phyloP scores from a whole-genome alignment of 1,284 basidiomycete species.

The Irpex sp. region DNA sequence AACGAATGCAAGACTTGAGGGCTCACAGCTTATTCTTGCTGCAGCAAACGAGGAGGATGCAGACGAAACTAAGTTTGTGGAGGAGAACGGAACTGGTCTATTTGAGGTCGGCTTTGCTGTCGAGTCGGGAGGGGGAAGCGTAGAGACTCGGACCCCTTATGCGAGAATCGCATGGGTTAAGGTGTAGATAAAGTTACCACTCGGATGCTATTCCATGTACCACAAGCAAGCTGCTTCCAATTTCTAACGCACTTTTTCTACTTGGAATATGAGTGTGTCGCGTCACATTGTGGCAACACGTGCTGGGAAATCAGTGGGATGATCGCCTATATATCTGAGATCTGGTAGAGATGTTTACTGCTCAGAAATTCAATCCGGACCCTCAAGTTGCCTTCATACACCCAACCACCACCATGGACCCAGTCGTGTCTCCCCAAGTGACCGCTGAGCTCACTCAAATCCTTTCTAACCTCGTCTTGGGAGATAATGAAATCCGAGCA shows the following conservation, averaged over 20 bases:
- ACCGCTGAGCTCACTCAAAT: slow-evolving; percentile 74
- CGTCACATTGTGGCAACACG: neutral
- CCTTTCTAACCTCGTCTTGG: slow-evolving; percentile 75
- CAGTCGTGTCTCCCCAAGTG: slow-evolving; percentile 57
- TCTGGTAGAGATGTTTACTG: neutral
- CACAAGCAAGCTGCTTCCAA: neutral
- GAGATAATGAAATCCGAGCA: slow-evolving; percentile 74
- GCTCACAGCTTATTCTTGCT: neutral
- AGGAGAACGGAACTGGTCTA: neutral
- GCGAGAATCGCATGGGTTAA: neutral
- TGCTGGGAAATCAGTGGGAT: neutral
- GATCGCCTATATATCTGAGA: slow-evolving; percentile 2
- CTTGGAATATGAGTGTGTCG: neutral
- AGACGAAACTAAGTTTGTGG: neutral
- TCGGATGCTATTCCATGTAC: neutral
- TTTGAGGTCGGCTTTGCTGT: neutral
- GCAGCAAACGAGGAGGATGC: neutral
- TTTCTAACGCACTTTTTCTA: neutral
- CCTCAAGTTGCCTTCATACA: neutral
- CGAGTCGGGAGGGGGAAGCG: neutral
- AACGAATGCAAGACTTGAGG: neutral
- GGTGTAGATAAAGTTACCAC: neutral
- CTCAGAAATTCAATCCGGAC: neutral
- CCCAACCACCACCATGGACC: slow-evolving; percentile 31
- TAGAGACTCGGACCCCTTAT: neutral